phyloP scores from a whole-genome alignment of 73 alveolate genomes.

The Stentor coeruleus region DNA sequence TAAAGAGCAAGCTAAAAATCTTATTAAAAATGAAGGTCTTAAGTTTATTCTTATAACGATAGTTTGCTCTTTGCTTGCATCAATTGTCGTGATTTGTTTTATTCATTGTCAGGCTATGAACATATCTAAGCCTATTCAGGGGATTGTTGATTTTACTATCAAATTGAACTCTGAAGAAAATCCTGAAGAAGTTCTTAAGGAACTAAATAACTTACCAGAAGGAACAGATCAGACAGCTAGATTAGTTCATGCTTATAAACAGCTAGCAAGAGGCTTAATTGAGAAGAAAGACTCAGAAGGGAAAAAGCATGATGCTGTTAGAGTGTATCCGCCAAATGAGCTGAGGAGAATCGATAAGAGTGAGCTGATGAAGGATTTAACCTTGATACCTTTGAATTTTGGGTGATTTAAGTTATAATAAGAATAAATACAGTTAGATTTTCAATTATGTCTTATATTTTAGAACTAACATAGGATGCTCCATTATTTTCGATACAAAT shows the following conservation, averaged over 20 bases:
- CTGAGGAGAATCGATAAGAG: background rate
- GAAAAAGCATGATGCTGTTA: background rate
- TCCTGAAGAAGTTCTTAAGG: background rate
- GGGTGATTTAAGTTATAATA: no score
- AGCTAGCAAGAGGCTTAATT: background rate
- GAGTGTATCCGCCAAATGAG: slow-evolving; percentile 18
- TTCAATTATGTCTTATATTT: no score
- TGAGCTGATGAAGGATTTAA: background rate
- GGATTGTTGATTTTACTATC: background rate
- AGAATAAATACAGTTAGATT: no score
- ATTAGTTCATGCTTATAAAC: slow-evolving; percentile 15
- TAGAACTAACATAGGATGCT: no score
- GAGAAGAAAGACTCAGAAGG: background rate
- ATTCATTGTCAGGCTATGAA: background rate
- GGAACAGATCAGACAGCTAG: background rate
- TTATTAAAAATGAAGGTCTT: background rate
- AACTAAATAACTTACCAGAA: slow-evolving; percentile 11
- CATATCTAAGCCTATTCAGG: slow-evolving; percentile 11
- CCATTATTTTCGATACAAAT: no score
- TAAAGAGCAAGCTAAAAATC: slow-evolving; percentile 3
- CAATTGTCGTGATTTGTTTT: background rate
- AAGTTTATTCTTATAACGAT: background rate
- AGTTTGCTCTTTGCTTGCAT: background rate
- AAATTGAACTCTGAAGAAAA: background rate
- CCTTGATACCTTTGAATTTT: background rate